phyloP scores from a whole-genome alignment of 805 yeast species.

The Wickerhamiella qilinensis region DNA sequence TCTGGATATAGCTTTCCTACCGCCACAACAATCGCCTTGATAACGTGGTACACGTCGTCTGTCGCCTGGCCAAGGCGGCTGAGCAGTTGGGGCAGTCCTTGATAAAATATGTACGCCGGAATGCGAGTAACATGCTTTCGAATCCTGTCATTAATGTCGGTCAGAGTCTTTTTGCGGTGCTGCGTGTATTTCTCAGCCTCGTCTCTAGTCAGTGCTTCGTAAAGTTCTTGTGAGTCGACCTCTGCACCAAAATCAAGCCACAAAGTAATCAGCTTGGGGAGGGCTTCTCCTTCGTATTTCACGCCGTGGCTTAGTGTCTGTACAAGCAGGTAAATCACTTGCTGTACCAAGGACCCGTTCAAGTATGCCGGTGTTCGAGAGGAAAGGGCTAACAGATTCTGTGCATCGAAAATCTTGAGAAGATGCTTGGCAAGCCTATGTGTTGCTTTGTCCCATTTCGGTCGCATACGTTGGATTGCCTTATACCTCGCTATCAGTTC shows the following conservation, averaged over 20 bases:
- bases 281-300: slow-evolving; percentile 25
- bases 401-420: slow-evolving; percentile 60
- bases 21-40: slow-evolving; percentile 40
- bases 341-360: slow-evolving; percentile 33
- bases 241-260: slow-evolving; percentile 59
- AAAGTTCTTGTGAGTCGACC: slow-evolving; percentile 1
- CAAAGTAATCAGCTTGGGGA: slow-evolving; percentile 35
- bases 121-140: slow-evolving; percentile 28
- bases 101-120: slow-evolving; percentile 54
- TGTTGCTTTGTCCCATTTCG: slow-evolving; percentile 60
- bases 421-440: slow-evolving; percentile 68
- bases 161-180: not conserved
- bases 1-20: slow-evolving; percentile 56
- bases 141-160: not conserved
- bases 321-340: slow-evolving; percentile 39
- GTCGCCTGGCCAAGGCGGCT: slow-evolving; percentile 62
- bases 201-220: too few species aligned
- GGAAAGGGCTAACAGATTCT: slow-evolving; percentile 25
- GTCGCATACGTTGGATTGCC: slow-evolving; percentile 37
- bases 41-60: slow-evolving; percentile 34
- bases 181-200: not conserved
- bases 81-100: slow-evolving; percentile 70
- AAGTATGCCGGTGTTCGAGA: slow-evolving; percentile 12
- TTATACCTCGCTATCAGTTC: slow-evolving; percentile 56
- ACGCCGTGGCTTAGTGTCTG: slow-evolving; percentile 47